phyloP scores from a whole-genome alignment of 768 basidiomycete genomes.

The Paxillus involutus region DNA sequence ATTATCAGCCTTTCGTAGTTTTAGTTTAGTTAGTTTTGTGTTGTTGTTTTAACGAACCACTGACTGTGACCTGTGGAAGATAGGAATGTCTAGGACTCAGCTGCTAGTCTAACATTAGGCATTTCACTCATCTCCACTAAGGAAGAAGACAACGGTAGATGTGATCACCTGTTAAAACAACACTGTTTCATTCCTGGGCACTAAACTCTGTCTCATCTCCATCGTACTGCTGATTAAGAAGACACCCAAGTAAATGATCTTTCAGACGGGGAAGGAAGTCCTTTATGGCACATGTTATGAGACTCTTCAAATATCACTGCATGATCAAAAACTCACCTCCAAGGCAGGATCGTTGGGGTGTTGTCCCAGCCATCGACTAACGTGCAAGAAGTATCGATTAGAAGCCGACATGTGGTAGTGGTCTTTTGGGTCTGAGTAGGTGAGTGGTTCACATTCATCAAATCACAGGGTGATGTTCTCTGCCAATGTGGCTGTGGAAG shows the following conservation, averaged over 20 bases:
- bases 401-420: conserved; percentile 25
- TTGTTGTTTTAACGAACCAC: no score
- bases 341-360: conserved; percentile 11
- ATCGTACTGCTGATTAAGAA: conserved; percentile 15
- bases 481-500: not conserved
- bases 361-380: conserved; percentile 4
- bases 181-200: conserved; percentile 10
- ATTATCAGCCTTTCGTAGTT: no score
- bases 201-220: conserved; percentile 28
- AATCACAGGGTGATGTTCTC: not conserved
- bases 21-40: no score
- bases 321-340: not conserved
- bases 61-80: no score
- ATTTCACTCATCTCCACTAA: no score
- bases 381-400: not conserved
- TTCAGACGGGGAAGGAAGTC: conserved; percentile 18
- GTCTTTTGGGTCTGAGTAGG: not conserved
- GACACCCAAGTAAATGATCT: conserved; percentile 17
- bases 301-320: not conserved
- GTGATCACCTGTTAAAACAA: conserved; percentile 19
- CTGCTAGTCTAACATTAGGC: no score
- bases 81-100: no score
- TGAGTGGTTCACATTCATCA: not conserved
- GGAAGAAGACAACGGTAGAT: conserved; percentile 18
- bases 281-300: not conserved